Base-by-base conservation (phyloP, 2,329 filamentous ascomycete species). In the Diplodia corticola region DNA sequence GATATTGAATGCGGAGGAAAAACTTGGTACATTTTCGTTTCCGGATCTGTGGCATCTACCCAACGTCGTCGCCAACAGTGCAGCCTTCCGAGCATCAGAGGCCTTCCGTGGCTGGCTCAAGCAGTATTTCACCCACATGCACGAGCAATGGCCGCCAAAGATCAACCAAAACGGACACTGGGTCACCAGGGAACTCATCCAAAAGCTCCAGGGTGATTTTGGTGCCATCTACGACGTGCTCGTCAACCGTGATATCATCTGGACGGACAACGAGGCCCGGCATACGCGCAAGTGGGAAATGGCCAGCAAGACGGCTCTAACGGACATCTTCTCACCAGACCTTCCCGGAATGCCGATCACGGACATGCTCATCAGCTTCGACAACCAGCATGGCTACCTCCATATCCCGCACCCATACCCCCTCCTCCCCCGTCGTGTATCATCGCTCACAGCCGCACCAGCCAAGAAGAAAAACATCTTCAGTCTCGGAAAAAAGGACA, bases 161-260 rank as follows among this genome's bases (percentile, higher is more conserved):
- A 70, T 69, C 15, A 69, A 74, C 26, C 70, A 75, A 44, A 71
- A 55, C 63, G 69, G 48, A 37, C 70, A 63, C 44, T 91, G 88
- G 88, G 79, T 91, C 13, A 88, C 84, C 4, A 81, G 89, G 48
- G 83, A 81, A 3, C 74, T 90, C 20, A 83, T 83, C 0, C 81
- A 83, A 54, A 80, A 80, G 2, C 74, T 91, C n/a, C 87, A 89
- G 69, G 80, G 80, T 35, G 89, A 91, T 69, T 91, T 91, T 70
- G 86, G 87, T 2, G 85, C 86, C 0, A 78, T 91, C 1, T 91
- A 91, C 71, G 88, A 91, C 71, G 90, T 89, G 68, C 79, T 91
- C 1, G 88, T 91, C 17, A 85, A 91, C 73, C 83, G 87, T 5
- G 86, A 90, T 54, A 83, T 90, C 4, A 74, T 84, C 0, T 91